Evolutionary conservation across 768 basidiomycete species (phyloP).

Genomic region (Russula foetens): DNA sequence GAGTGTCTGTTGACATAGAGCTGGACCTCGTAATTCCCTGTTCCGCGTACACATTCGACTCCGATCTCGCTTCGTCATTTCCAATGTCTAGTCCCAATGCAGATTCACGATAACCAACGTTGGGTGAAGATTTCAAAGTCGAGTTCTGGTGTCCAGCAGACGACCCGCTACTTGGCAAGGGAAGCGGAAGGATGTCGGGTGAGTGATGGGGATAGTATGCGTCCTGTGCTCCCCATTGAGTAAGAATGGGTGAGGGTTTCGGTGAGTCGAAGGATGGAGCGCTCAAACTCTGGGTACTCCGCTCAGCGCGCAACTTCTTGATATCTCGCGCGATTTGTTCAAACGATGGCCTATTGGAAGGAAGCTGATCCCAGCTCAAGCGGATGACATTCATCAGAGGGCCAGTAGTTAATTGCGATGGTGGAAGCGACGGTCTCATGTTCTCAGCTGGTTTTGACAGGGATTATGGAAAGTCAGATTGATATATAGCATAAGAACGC

Average conservation of each 20-base stretch:
- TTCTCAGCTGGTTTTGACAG: conserved; percentile 22
- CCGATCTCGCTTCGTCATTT: neutral
- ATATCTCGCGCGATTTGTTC: conserved; percentile 38
- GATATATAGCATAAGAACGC: neutral
- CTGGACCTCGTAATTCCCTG: neutral
- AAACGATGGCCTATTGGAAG: conserved; percentile 47
- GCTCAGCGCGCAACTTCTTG: conserved; percentile 36
- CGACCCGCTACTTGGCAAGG: conserved; percentile 10
- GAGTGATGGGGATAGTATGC: conserved; percentile 20
- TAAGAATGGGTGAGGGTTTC: conserved; percentile 21
- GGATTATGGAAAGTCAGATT: neutral
- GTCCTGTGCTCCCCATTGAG: conserved; percentile 14
- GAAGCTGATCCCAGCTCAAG: conserved; percentile 49
- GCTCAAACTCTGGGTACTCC: conserved; percentile 22
- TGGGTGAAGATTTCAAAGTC: neutral
- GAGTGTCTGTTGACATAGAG: neutral
- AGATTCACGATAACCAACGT: neutral
- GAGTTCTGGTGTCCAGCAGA: neutral
- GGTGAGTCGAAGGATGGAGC: conserved; percentile 29
- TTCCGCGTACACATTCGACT: neutral
- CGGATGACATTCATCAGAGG: conserved; percentile 39
- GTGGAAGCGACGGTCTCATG: conserved; percentile 31
- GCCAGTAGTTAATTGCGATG: conserved; percentile 28
- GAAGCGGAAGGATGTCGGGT: conserved; percentile 24
- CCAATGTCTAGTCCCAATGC: neutral